phyloP scores from a whole-genome alignment of 2,329 filamentous ascomycete species.

The Colletotrichum tofieldiae region DNA sequence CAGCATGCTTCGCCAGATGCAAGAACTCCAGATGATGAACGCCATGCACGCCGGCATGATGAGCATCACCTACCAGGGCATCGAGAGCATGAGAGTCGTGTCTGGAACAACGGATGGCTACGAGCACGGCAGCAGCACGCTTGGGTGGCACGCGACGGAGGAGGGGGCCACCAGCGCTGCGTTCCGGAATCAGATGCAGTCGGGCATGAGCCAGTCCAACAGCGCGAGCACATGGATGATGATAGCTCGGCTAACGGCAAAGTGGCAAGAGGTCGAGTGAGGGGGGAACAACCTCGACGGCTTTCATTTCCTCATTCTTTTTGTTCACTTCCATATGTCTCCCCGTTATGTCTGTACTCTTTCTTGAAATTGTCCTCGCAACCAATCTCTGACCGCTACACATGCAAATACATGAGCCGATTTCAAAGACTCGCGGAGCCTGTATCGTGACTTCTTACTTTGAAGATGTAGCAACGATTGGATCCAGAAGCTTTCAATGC shows the following conservation, averaged over 20 bases:
- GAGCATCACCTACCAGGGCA: conserved; percentile 54
- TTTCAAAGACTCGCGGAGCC: no score
- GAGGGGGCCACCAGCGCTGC: conserved; percentile 49
- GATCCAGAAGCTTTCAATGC: neutral
- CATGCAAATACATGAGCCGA: no score
- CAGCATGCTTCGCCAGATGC: conserved; percentile 29
- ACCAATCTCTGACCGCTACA: no score
- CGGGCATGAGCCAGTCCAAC: conserved; percentile 23
- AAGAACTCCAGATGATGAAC: conserved; percentile 40
- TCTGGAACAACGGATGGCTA: conserved; percentile 50
- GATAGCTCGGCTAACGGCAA: neutral
- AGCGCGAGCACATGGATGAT: conserved; percentile 7
- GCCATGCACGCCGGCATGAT: conserved; percentile 50
- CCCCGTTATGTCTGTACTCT: neutral
- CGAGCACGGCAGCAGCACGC: conserved; percentile 52
- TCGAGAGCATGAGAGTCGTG: conserved; percentile 49
- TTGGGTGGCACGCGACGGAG: conserved; percentile 56
- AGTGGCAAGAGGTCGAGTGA: conserved; percentile 19
- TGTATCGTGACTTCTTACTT: neutral
- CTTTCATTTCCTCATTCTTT: neutral
- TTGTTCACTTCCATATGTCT: neutral
- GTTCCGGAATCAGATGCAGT: conserved; percentile 23
- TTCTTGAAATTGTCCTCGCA: neutral
- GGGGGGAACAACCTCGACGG: neutral
- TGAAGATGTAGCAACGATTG: no score